Percentiles rank a stretch among this genome's conserved stretches.
These are phyloP conservation scores for Chamaecyparis obtusa DNA, from an alignment of 75 land plant species.

Conservation along the genomic window DNA sequence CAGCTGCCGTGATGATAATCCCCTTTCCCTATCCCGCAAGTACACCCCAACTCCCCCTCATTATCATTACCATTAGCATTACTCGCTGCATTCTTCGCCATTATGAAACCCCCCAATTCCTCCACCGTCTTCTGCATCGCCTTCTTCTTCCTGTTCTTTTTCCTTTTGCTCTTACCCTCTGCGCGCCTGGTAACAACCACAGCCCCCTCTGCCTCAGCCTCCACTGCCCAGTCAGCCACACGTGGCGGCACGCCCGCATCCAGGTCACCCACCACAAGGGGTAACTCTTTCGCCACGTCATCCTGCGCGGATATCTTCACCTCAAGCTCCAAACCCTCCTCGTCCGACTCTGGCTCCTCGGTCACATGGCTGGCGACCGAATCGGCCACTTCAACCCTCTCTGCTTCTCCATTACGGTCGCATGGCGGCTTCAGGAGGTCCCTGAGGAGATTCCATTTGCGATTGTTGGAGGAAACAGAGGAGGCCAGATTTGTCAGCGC, in stretches of 20 bases:
- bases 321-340: constrained; percentile 3
- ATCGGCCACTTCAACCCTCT: background rate
- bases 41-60: constrained; percentile 39
- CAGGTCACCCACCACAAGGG: background rate
- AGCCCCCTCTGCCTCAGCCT: background rate
- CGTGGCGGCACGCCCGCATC: background rate
- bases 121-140: constrained; percentile 4
- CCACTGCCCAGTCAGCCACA: background rate
- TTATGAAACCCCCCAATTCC: constrained; percentile 7
- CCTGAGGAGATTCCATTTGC: background rate
- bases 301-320: background rate
- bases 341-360: background rate
- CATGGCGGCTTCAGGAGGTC: background rate
- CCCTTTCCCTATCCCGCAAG: constrained; percentile 34
- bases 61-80: background rate
- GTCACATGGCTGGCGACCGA: background rate
- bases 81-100: background rate
- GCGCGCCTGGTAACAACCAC: background rate
- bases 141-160: constrained; percentile 1
- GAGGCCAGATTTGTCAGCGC: constrained; percentile 12
- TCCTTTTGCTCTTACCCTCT: constrained; percentile 9
- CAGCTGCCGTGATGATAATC: constrained; percentile 31
- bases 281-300: background rate
- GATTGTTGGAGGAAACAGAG: background rate
- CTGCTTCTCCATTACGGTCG: constrained; percentile 19